Conservation (phyloP, 23 red algal species). For the Gracilaria gracilis region DNA sequence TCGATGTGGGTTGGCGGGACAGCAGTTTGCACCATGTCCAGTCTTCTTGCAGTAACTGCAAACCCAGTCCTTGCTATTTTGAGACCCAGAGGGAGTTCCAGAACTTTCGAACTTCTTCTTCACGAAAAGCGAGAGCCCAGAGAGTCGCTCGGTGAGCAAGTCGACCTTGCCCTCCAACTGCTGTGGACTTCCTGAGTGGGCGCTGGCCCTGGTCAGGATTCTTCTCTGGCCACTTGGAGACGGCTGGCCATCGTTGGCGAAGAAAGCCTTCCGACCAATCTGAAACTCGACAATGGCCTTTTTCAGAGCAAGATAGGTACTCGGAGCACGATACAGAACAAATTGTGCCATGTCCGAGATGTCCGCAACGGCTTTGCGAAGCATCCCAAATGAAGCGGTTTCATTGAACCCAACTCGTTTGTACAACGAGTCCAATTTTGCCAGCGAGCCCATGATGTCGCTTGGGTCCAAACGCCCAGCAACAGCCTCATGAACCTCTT, state of each 20-base stretch:
- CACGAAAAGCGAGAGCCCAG: background rate
- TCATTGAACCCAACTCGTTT: slow-evolving; percentile 4
- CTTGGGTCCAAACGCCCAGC: background rate
- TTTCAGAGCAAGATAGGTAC: background rate
- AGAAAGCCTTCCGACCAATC: background rate
- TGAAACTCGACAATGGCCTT: background rate
- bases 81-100: background rate
- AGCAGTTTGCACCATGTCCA: background rate
- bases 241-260: background rate
- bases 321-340: slow-evolving; percentile 1
- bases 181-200: background rate
- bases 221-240: background rate
- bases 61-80: background rate
- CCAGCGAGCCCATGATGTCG: slow-evolving; percentile 17
- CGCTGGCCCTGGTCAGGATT: background rate
- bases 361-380: background rate
- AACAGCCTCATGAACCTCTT: background rate
- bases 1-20: background rate
- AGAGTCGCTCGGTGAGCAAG: background rate
- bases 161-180: background rate
- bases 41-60: background rate
- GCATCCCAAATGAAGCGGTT: background rate
- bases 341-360: background rate
- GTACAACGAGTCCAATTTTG: background rate
- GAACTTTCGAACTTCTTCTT: background rate